These are phyloP conservation scores for Thraustotheca clavata DNA, from an alignment of 352 stramenopile genomes.

Conservation along the genomic window DNA sequence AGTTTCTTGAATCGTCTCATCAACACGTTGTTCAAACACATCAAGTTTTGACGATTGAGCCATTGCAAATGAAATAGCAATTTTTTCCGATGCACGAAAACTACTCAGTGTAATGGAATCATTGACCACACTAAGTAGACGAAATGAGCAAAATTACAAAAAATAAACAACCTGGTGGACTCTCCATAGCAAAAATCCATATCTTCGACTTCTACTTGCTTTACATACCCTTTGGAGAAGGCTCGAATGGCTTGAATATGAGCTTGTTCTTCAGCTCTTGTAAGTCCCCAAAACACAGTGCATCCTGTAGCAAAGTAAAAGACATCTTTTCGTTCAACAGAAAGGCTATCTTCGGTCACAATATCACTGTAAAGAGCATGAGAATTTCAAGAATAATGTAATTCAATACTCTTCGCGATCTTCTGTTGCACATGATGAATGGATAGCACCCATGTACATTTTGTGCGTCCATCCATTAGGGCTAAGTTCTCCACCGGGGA, in stretches of 20 bases:
- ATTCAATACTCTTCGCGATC: slow-evolving; percentile 18
- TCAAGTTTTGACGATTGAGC: slow-evolving; percentile 90
- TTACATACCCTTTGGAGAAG: slow-evolving; percentile 60
- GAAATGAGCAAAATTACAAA: not conserved
- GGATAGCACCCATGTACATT: slow-evolving; percentile 83
- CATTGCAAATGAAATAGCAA: slow-evolving; percentile 90
- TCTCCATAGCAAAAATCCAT: slow-evolving; percentile 85
- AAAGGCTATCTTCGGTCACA: slow-evolving; percentile 28
- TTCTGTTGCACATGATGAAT: slow-evolving; percentile 52
- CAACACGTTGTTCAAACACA: slow-evolving; percentile 87
- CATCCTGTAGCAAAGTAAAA: slow-evolving; percentile 86
- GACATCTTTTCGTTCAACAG: slow-evolving; percentile 59
- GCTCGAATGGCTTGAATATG: slow-evolving; percentile 49
- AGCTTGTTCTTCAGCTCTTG: slow-evolving; percentile 63
- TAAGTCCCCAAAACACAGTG: slow-evolving; percentile 86
- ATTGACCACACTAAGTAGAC: slow-evolving; percentile 30
- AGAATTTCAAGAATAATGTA: not conserved
- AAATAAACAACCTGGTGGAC: slow-evolving; percentile 28
- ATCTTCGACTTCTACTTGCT: slow-evolving; percentile 83
- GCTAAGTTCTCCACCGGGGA: slow-evolving; percentile 67
- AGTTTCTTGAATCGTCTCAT: slow-evolving; percentile 80
- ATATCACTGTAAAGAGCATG: slow-evolving; percentile 15
- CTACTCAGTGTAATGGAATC: slow-evolving; percentile 81
- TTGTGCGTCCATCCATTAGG: slow-evolving; percentile 72
- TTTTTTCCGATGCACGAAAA: slow-evolving; percentile 77